Base-by-base conservation (phyloP, 2,329 filamentous ascomycete species). In the Sporothrix pseudoabietina region DNA sequence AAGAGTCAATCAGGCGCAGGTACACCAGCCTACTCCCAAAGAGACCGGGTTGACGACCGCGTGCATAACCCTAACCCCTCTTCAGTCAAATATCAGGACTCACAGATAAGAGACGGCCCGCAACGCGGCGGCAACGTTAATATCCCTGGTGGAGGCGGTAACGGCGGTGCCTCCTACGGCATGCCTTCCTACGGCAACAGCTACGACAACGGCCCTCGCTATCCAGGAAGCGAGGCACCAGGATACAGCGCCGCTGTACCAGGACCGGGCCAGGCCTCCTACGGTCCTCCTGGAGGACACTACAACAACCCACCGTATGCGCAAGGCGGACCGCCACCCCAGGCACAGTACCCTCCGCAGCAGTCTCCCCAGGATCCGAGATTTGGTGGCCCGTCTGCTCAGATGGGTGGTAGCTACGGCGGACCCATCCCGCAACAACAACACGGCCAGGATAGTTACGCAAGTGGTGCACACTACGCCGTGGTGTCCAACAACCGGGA, bases 41-140 rank as follows among this genome's bases (percentile, higher is more conserved):
- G 84, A 84, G 84, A 84, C 79, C 81, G 82, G 80, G 81, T 82
- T 79, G 83, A 80, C 80, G 79, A 82, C 78, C 83, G 81, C 81
- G 81, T 83, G 80, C 86, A 84, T 85, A 82, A 81, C 82, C 88
- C 87, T 89, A 88, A 89, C 87, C 86, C 85, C 79, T 84, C 84
- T 80, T 79, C 83, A 89, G 87, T 84, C 79, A 85, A 86, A 80
- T 88, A 88, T 79, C 85, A 85, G 80, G 84, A 87, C 79, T 88
- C 86, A 16, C 73, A 74, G 30, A 76, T 75, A 32, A 69, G 74
- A 61, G 75, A 76, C 26, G 72, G 69, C 47, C 71, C 73, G 32
- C 73, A 74, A 30, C 75, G 75, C 69, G 52, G 57, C 41, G 72
- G 72, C 61, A 63, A 47, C 71, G 35, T 9, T 83, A 59, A 54